These are phyloP conservation scores for Zymoseptoria brevis DNA, from an alignment of 2,329 filamentous ascomycete species.

Conservation along the genomic window DNA sequence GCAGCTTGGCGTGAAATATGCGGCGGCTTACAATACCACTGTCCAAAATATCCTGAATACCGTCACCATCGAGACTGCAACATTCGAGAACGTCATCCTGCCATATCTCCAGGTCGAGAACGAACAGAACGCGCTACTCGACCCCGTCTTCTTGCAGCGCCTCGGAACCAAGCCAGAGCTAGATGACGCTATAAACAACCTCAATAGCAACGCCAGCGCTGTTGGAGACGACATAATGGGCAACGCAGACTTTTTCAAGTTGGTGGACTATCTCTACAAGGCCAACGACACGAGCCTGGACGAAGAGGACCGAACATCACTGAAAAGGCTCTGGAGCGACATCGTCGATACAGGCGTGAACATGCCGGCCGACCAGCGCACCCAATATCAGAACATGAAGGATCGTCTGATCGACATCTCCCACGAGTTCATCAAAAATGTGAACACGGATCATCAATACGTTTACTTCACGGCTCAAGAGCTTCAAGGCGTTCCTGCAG, in stretches of 20 bases:
- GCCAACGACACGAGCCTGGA: conserved; percentile 50
- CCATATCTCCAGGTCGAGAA: conserved; percentile 60
- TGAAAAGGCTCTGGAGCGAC: conserved; percentile 65
- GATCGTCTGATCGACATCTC: conserved; percentile 63
- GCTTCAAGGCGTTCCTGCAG: conserved; percentile 63
- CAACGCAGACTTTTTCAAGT: conserved; percentile 66
- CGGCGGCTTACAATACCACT: conserved; percentile 51
- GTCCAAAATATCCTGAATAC: conserved; percentile 59
- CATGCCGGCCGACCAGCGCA: conserved; percentile 39
- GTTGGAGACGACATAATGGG: conserved; percentile 67
- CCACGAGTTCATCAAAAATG: conserved; percentile 64
- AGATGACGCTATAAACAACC: conserved; percentile 37
- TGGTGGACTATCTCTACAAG: conserved; percentile 42
- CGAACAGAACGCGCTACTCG: conserved; percentile 40
- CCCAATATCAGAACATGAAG: conserved; percentile 51
- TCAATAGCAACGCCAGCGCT: conserved; percentile 45
- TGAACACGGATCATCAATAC: conserved; percentile 69
- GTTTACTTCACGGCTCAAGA: conserved; percentile 67
- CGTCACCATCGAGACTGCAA: conserved; percentile 43
- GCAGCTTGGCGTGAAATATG: conserved; percentile 52
- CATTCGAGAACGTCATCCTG: conserved; percentile 48
- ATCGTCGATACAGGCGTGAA: conserved; percentile 67
- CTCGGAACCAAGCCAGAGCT: conserved; percentile 37
- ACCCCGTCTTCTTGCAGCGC: conserved; percentile 33
- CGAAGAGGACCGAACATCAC: conserved; percentile 56